Base-by-base conservation (phyloP, 192 early-diverging fungal species). In the Coemansia reversa region DNA sequence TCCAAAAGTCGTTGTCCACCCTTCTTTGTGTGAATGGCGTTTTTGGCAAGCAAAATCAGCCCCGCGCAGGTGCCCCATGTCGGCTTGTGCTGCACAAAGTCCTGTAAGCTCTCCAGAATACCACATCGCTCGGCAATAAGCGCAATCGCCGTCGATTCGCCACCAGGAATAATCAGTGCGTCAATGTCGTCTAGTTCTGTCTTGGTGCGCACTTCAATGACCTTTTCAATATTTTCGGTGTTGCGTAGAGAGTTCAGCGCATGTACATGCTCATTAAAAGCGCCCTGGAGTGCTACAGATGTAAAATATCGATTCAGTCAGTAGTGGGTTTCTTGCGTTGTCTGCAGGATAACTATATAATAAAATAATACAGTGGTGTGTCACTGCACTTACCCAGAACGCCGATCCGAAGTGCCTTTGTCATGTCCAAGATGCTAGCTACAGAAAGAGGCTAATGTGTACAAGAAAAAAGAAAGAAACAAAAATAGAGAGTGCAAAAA, bases 11-110 rank as follows among this genome's bases (percentile, higher is more conserved):
- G 78, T 72, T 97, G 96, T 3, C 95, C 96, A 35, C 92, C 92
- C 57, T 88, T 83, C 69, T 96, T 93, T 19, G 90, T 87, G 30
- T 85, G 82, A 23, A 80, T 85, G 16, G 90, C 89, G 28, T 82
- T 74, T 56, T 92, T 86, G 7, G 93, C 86, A 42, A 98, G 84
- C 60, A 98, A 83, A 53, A 98, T 97, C 85, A 98, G 83, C 30
- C 96, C 96, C 18, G 96, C 96, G 69, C 96, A 98, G 28, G 95
- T 97, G 19, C 96, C 96, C 93, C 94, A 86, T 65, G 92, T 90
- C 55, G 94, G 86, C 81, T 89, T 86, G 29, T 67, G 71, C 53
- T 84, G 84, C 24, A 93, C 91, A 85, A 90, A 98, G 28, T 83
- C 80, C 54, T 86, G 83, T 55, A 98, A 82, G 20, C 86, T 84